Evolutionary conservation across 2,329 filamentous ascomycete species (phyloP).

Genomic region (Pezicula rhizophila): DNA sequence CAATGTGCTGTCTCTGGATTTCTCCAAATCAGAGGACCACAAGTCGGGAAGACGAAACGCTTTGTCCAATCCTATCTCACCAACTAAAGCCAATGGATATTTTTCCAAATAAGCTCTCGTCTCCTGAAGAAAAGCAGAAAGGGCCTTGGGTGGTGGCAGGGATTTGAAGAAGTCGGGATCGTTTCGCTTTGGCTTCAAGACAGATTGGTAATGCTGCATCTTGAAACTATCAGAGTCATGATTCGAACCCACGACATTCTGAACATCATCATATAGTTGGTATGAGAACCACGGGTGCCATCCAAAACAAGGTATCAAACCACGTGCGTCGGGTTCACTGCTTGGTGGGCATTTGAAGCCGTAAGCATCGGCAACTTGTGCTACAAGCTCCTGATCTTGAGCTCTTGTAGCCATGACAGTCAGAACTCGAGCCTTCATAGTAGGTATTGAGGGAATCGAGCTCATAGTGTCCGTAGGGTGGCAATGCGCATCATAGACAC

Average conservation of each 20-base stretch:
- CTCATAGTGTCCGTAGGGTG: constrained; percentile 76
- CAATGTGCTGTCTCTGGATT: constrained; percentile 39
- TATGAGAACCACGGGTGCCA: constrained; percentile 88
- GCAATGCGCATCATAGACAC: constrained; percentile 74
- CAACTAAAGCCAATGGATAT: constrained; percentile 61
- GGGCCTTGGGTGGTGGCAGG: constrained; percentile 54
- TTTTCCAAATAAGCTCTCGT: constrained; percentile 48
- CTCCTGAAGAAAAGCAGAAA: constrained; percentile 52
- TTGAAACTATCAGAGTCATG: constrained; percentile 24
- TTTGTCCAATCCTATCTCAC: constrained; percentile 74
- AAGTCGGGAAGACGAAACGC: constrained; percentile 65
- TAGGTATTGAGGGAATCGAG: constrained; percentile 48
- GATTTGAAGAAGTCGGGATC: constrained; percentile 36
- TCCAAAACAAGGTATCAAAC: constrained; percentile 67
- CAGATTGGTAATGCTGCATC: constrained; percentile 59
- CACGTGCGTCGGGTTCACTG: constrained; percentile 25
- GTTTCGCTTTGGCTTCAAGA: constrained; percentile 52
- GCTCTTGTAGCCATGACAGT: constrained; percentile 73
- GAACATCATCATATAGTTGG: constrained; percentile 61
- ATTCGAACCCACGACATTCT: constrained; percentile 12
- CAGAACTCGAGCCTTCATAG: constrained; percentile 60
- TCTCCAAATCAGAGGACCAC: constrained; percentile 38
- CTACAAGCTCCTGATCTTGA: constrained; percentile 70
- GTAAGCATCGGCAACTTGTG: constrained; percentile 49
- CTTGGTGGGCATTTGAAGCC: constrained; percentile 34